Base-by-base conservation (phyloP, 495 filamentous ascomycete genomes). In the Margaritispora aquatica region DNA sequence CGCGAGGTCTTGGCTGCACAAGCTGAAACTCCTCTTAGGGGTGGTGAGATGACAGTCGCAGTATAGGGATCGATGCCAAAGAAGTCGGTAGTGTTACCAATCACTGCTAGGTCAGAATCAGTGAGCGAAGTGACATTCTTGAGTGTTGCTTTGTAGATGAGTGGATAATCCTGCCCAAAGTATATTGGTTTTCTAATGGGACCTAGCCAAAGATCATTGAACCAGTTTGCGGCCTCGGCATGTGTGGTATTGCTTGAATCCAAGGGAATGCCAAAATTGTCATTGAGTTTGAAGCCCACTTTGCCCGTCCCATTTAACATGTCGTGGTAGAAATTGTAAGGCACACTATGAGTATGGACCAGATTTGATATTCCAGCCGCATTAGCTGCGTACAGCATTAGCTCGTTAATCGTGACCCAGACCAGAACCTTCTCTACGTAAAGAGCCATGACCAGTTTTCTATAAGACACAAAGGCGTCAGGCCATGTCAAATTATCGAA, bases 401-500 rank as follows among this genome's bases (percentile, higher is more conserved):
- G 75, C 54, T 79, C 76, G 51, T 79, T 79, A 66, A 77, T 70
- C 4, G 74, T 79, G 1, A 74, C 58, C 76, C 76, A 79, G 34
- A 74, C 66, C 0, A 75, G 74, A 0, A 79, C 75, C 22, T 73
- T 63, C 38, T 77, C 73, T 1, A 68, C 69, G 59, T 67, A 79
- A 41, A 73, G 72, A 5, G 75, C 66, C 10, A 79, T 57, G 8
- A 77, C 57, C 15, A 75, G 60, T 55, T 75, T 70, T 20, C 64
- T 74, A 53, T 73, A 76, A 51, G 74, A 62, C 15, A 75, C 64
- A 44, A 73, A 73, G 1, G 72, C 65, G n/a, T 34, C 29, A 34
- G 5, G 29, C 29, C 29, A 50, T 4, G 47, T 50, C 8, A 5
- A 19, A 50, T 50, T 50, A 3, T 50, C 4, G 26, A 5, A 50